Percentiles rank a stretch among this genome's conserved stretches.
Conservation (phyloP, 2,329 filamentous ascomycete species). For the Ascochyta lentis region DNA sequence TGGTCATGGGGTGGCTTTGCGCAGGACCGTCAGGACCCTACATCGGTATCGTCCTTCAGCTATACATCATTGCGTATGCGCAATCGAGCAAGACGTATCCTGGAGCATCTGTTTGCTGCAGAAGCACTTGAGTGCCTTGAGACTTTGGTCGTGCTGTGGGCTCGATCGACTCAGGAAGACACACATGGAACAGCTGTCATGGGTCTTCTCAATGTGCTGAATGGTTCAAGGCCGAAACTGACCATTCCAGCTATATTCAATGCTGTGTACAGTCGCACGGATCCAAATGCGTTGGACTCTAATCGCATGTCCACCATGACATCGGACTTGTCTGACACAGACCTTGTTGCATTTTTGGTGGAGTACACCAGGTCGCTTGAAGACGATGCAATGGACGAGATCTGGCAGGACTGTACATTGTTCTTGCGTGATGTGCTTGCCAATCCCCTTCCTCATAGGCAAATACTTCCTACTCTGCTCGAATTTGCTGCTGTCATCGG, state of each 20-base stretch:
- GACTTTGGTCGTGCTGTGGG: slow-evolving; percentile 87
- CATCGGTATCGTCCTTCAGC: slow-evolving; percentile 80
- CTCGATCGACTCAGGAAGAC: slow-evolving; percentile 56
- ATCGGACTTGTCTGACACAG: slow-evolving; percentile 79
- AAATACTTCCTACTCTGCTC: slow-evolving; percentile 83
- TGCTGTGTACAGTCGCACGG: slow-evolving; percentile 92
- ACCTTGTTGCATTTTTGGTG: slow-evolving; percentile 86
- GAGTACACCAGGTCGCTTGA: slow-evolving; percentile 90
- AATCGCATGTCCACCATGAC: slow-evolving; percentile 86
- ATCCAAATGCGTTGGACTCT: slow-evolving; percentile 78
- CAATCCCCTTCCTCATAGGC: slow-evolving; percentile 93
- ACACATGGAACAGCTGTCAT: slow-evolving; percentile 72
- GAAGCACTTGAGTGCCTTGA: slow-evolving; percentile 94
- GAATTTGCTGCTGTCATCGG: slow-evolving; percentile 90
- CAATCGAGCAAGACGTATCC: slow-evolving; percentile 82
- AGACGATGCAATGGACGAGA: slow-evolving; percentile 97
- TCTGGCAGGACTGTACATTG: slow-evolving; percentile 92
- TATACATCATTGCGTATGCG: slow-evolving; percentile 92
- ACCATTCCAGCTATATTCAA: slow-evolving; percentile 95
- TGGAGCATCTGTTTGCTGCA: slow-evolving; percentile 91
- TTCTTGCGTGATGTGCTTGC: slow-evolving; percentile 89
- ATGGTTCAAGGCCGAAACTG: slow-evolving; percentile 88
- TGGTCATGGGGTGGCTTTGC: slow-evolving; percentile 89
- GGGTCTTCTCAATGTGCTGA: slow-evolving; percentile 86
- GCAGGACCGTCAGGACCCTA: slow-evolving; percentile 67